phyloP scores from a whole-genome alignment of 306 rosid species.

The Malus asiatica region DNA sequence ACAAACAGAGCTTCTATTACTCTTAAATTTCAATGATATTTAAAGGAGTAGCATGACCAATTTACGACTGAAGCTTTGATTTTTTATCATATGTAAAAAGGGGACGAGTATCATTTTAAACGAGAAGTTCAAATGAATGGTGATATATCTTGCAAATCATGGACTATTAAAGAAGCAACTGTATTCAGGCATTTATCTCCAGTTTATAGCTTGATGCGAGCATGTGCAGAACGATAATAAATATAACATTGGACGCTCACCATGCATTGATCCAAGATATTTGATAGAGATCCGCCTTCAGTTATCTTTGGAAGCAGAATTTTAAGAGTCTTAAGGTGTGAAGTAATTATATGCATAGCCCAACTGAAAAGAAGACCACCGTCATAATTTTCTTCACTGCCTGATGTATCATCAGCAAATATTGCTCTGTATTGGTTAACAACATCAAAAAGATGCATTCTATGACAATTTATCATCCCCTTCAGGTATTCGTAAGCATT shows the following conservation, averaged over 20 bases:
- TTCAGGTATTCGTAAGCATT: conserved; percentile 82
- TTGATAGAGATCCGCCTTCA: conserved; percentile 90
- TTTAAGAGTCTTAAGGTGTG: conserved; percentile 73
- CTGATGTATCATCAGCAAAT: conserved; percentile 95
- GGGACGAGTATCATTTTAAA: background rate
- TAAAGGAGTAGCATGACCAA: conserved; percentile 4
- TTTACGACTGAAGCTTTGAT: background rate
- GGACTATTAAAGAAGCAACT: background rate
- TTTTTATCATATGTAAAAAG: background rate
- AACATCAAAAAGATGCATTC: conserved; percentile 98
- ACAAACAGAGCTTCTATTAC: conserved; percentile 9
- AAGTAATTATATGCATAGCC: conserved; percentile 96
- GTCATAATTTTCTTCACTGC: conserved; percentile 93
- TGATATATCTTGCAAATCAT: background rate
- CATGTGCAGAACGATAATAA: background rate
- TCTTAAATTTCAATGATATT: background rate
- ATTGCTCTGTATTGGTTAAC: conserved; percentile 97
- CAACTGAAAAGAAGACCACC: conserved; percentile 98
- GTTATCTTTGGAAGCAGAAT: conserved; percentile 89
- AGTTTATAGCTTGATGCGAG: background rate
- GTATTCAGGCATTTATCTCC: background rate
- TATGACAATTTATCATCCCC: conserved; percentile 85
- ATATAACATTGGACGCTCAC: conserved; percentile 37
- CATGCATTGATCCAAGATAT: conserved; percentile 97
- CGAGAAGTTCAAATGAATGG: background rate